These are phyloP conservation scores for Sonneratia caseolaris DNA, from an alignment of 345 rosid genomes.

Conservation along the genomic window DNA sequence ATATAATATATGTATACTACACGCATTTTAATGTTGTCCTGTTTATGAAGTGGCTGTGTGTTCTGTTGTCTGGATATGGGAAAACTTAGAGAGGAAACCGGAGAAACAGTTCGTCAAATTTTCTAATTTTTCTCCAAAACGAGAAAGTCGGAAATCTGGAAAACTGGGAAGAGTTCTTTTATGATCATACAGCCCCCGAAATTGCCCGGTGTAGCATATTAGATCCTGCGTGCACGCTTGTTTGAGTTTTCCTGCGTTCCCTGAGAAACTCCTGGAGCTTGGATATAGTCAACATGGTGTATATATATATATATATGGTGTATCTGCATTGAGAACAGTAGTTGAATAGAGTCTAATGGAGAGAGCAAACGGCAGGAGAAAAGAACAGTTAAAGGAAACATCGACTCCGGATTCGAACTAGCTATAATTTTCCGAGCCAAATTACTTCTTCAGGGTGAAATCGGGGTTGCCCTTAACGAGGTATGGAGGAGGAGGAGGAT, in stretches of 20 bases:
- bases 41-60: background rate
- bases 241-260: background rate
- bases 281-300: background rate
- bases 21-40: background rate
- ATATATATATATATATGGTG: background rate
- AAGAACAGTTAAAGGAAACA: background rate
- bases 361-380: background rate
- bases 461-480: background rate
- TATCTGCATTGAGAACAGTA: background rate
- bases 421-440: background rate
- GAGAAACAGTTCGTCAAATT: too few species aligned
- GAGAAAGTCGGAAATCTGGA: too few species aligned
- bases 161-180: too few species aligned
- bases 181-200: too few species aligned
- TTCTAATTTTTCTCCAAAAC: too few species aligned
- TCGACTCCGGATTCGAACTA: background rate
- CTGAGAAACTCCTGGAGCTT: background rate
- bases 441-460: background rate
- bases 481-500: slow-evolving; percentile 4
- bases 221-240: too few species aligned
- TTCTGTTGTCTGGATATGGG: too few species aligned
- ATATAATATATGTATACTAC: too few species aligned
- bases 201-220: too few species aligned
- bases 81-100: too few species aligned
- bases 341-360: background rate